Evolutionary conservation across 1,284 basidiomycete species (phyloP).

Genomic region (Salmacisia buchloeana): DNA sequence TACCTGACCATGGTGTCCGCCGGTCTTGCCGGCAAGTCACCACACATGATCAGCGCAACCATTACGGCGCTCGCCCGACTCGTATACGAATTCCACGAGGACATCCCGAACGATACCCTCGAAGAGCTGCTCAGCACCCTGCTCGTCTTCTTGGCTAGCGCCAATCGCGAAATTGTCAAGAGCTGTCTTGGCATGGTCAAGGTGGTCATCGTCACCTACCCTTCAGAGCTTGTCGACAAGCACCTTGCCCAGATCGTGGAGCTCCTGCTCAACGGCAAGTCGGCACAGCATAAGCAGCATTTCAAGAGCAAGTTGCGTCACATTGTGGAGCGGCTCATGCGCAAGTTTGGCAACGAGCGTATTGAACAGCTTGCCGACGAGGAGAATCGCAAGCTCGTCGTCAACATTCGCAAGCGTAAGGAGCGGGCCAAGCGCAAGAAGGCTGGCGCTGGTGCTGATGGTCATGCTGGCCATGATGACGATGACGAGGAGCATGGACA

Average conservation of each 20-base stretch:
- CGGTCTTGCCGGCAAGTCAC: slow-evolving; percentile 83
- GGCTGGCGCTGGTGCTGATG: slow-evolving; percentile 15
- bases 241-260: slow-evolving; percentile 75
- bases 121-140: slow-evolving; percentile 80
- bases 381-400: slow-evolving; percentile 70
- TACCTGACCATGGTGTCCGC: slow-evolving; percentile 96
- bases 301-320: slow-evolving; percentile 96
- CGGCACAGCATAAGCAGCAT: slow-evolving; percentile 89
- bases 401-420: slow-evolving; percentile 85
- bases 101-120: slow-evolving; percentile 70
- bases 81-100: slow-evolving; percentile 83
- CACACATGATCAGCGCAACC: slow-evolving; percentile 97
- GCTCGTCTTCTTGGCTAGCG: slow-evolving; percentile 80
- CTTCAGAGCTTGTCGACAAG: slow-evolving; percentile 65
- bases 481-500: slow-evolving; percentile 23
- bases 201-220: slow-evolving; percentile 79
- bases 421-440: slow-evolving; percentile 70
- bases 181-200: slow-evolving; percentile 92
- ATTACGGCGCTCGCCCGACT: slow-evolving; percentile 89
- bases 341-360: slow-evolving; percentile 81
- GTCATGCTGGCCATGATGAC: slow-evolving; percentile 12
- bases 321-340: slow-evolving; percentile 90
- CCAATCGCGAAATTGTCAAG: slow-evolving; percentile 96
- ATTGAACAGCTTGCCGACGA: slow-evolving; percentile 62
- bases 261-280: slow-evolving; percentile 59